Evolutionary conservation across 148 eudicot species (phyloP), one percentile per base, ranked within the genome.

Genomic region (Chenopodium berlandieri): DNA sequence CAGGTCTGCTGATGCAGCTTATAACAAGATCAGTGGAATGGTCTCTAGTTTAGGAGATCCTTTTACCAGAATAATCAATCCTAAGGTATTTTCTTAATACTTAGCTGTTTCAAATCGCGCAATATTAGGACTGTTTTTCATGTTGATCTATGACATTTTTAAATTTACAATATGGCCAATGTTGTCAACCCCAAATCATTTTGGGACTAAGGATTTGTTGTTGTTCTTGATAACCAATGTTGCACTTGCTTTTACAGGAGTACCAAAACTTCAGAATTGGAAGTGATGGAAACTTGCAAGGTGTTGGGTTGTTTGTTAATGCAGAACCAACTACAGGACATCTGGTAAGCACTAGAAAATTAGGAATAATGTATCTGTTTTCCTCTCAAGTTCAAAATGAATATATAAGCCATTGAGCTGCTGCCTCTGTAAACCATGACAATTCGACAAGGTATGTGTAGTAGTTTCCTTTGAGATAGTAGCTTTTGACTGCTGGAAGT

Each of bases 1-100:
- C 67, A 92, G 90, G 78, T 88, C 99, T 17, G 97, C 88, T 67
- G 99, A 95, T 92, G 99, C 97, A 83, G 99, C 99, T 46, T 95
- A 92, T 83, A 90, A 78, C 85, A 94, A 94, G 89, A 81, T 94
- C 76, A 84, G 89, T 60, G 92, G 94, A 65, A 92, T 94, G 99
- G 97, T 95, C 79, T 91, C 97, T 56, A 92, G 94, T 74, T 92
- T 95, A 62, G 99, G 97, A 71, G 99, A 95, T 87, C 99, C 99
- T 34, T 95, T 91, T 84, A 95, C 99, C 58, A 86, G 95, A 75
- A 92, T 95, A 80, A 89, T 95, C 78, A 95, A 91, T 86, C 99
- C 99, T 63, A 95, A 95, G 98, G 98, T 91, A 82, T 34, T 23
- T 58, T 40, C 71, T 72, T 9, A 16, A 34, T 1, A 11, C 5